Percentiles rank a stretch among this genome's conserved stretches.
Evolutionary conservation across 2,329 filamentous ascomycete genomes (phyloP).

Genomic region (Sporothrix inflata): DNA sequence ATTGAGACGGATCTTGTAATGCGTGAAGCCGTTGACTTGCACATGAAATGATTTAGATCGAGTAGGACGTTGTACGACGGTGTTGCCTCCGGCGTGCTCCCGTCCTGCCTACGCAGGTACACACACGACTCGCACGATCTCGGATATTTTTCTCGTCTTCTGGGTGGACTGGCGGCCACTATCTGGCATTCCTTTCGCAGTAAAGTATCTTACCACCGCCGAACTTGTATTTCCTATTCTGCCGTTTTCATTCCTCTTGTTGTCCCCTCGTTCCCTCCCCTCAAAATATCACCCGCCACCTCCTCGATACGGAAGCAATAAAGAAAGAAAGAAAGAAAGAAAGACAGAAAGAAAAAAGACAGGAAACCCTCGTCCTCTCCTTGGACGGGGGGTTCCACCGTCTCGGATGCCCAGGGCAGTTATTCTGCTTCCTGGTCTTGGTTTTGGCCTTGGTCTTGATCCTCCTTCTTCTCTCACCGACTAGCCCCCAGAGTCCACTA

Average conservation of each 20-base stretch:
- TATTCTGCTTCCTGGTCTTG: not conserved
- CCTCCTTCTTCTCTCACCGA: not conserved
- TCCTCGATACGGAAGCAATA: not conserved
- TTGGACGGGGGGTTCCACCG: not conserved
- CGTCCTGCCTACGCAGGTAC: not conserved
- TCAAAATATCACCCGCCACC: not conserved
- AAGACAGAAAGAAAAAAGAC: not conserved
- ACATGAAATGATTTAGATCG: not conserved
- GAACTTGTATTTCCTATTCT: not conserved
- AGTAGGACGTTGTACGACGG: constrained; percentile 16
- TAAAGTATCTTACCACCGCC: not conserved
- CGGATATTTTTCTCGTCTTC: not conserved
- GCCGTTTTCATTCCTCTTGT: not conserved
- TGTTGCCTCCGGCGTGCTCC: not conserved
- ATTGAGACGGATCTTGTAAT: not conserved
- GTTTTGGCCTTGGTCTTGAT: not conserved
- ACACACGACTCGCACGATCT: not conserved
- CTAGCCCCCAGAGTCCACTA: not conserved
- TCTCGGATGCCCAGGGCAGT: not conserved
- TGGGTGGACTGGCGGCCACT: not conserved
- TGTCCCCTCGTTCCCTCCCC: not conserved
- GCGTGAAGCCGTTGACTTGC: not conserved
- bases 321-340: not conserved
- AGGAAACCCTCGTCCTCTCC: too few relatives aligned
- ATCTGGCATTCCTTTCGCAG: not conserved